Evolutionary conservation across 2,329 filamentous ascomycete species (phyloP).

Genomic region (Aspergillus amoenus): DNA sequence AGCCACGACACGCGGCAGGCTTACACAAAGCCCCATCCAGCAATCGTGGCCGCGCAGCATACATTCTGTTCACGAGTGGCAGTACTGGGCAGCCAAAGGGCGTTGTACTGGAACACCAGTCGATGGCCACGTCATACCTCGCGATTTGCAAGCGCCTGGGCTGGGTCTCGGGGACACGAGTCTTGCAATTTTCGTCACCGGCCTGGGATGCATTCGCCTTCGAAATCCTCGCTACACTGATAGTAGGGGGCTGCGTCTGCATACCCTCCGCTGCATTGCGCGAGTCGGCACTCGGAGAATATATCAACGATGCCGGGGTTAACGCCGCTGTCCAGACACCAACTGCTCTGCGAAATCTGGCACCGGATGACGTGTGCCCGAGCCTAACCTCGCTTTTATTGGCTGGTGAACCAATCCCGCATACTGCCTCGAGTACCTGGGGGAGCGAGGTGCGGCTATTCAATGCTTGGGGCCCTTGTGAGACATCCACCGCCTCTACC

Average conservation of each 20-base stretch:
- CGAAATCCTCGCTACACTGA: constrained; percentile 11
- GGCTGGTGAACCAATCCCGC: constrained; percentile 29
- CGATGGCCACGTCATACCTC: too few relatives aligned
- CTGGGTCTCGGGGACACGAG: constrained; percentile 2
- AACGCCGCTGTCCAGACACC: constrained; percentile 41
- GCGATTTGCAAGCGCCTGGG: too few relatives aligned
- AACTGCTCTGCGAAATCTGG: constrained; percentile 27
- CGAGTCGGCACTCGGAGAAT: constrained; percentile 24
- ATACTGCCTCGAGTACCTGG: constrained; percentile 34
- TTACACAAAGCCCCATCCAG: too few relatives aligned
- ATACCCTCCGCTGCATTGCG: constrained; percentile 14
- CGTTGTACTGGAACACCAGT: too few relatives aligned
- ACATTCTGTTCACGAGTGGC: too few relatives aligned
- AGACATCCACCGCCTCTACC: constrained; percentile 11
- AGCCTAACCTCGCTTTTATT: constrained; percentile 36
- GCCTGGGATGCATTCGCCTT: constrained; percentile 16
- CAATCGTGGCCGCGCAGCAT: too few relatives aligned
- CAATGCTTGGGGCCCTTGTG: constrained; percentile 25
- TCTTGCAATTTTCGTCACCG: constrained; percentile 3
- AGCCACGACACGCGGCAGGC: too few relatives aligned
- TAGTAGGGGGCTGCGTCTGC: constrained; percentile 18
- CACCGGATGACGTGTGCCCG: constrained; percentile 26
- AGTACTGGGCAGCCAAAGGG: too few relatives aligned
- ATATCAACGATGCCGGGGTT: constrained; percentile 36
- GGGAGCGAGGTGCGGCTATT: constrained; percentile 38